Evolutionary conservation across 306 rosid genomes (phyloP), one percentile per base, ranked within the genome.

Genomic region (Fragaria ananassa): DNA sequence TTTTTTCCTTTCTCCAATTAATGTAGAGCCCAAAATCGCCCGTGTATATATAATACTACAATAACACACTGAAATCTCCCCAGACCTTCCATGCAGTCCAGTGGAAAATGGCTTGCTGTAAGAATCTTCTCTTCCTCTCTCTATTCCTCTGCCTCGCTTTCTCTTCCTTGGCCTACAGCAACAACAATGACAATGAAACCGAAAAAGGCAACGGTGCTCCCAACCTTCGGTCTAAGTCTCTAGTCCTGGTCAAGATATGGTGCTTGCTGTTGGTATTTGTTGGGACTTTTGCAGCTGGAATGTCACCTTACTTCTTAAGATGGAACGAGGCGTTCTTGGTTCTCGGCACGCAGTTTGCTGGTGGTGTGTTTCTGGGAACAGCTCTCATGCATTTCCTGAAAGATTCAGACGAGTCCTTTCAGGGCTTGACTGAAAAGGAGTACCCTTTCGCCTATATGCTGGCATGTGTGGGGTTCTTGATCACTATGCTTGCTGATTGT

Each of bases 371-470:
- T 74, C 21, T 93, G 67, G 96, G 93, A 3, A 93, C 98, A 15
- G 90, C 96, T 3, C 79, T 93, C 86, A 93, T 93, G 88, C 96
- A 93, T 81, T 90, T 93, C 78, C 86, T 89, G 8, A 85, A 87
- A 9, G 98, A 93, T 49, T 92, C 96, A 2, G 85, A 87, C 10
- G 81, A 78, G 81, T 86, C 83, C 37, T 93, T 93, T 61, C 74
- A 8, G 75, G 88, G 81, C 45, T 84, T 93, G 88, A 93, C 93
- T 0, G 0, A 58, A 1, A 82, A 76, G 46, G 72, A 82, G 45
- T 93, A 90, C 54, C 96, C 96, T 1, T 93, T 88, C 44, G 97
- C 96, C 0, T 90, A 85, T 64, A 90, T 89, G 96, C 58, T 90
- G 66, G 96, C 96, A 0, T 88, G 90, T 76, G 77, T 44, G 3